Percentiles rank a stretch among this genome's conserved stretches.
These are phyloP conservation scores for Yarrowia osloensis DNA, from an alignment of 805 yeast species.

Conservation along the genomic window DNA sequence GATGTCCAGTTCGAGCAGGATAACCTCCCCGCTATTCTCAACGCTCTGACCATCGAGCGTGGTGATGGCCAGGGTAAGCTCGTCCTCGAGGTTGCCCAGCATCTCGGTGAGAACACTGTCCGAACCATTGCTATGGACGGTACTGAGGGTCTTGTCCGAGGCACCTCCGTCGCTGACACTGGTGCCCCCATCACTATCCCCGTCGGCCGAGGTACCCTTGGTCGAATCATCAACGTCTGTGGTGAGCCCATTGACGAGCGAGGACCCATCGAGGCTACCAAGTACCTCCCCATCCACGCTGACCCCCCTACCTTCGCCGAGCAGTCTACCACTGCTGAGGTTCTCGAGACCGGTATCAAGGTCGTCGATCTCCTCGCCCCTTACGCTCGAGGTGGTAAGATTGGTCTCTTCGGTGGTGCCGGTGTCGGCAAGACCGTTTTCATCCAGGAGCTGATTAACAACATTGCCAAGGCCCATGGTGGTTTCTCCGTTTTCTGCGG, in stretches of 20 bases:
- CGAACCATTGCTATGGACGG: conserved; percentile 99
- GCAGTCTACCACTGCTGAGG: conserved; percentile 97
- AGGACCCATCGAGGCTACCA: conserved; percentile 93
- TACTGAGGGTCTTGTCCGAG: conserved; percentile 99
- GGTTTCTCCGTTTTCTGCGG: conserved; percentile 99
- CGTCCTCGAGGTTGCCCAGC: conserved; percentile 98
- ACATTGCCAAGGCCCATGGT: conserved; percentile 99
- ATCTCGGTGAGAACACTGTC: conserved; percentile 99
- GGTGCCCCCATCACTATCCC: conserved; percentile 99
- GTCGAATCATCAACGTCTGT: conserved; percentile 94
- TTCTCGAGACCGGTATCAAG: conserved; percentile 98
- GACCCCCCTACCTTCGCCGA: conserved; percentile 96
- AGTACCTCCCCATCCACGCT: conserved; percentile 97
- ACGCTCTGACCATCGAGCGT: conserved; percentile 88
- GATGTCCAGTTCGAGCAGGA: conserved; percentile 98
- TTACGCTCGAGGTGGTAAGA: conserved; percentile 99
- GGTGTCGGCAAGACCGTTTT: conserved; percentile 99
- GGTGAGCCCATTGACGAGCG: conserved; percentile 99
- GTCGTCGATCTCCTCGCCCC: conserved; percentile 99
- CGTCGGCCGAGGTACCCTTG: conserved; percentile 98
- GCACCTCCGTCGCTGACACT: conserved; percentile 86
- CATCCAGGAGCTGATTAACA: conserved; percentile 99
- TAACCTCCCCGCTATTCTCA: conserved; percentile 93
- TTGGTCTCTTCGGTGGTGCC: conserved; percentile 99
- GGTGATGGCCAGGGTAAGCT: conserved; percentile 65